Evolutionary conservation across 176 grass and related monocot genomes (phyloP).

Genomic region (Luzula sylvatica): DNA sequence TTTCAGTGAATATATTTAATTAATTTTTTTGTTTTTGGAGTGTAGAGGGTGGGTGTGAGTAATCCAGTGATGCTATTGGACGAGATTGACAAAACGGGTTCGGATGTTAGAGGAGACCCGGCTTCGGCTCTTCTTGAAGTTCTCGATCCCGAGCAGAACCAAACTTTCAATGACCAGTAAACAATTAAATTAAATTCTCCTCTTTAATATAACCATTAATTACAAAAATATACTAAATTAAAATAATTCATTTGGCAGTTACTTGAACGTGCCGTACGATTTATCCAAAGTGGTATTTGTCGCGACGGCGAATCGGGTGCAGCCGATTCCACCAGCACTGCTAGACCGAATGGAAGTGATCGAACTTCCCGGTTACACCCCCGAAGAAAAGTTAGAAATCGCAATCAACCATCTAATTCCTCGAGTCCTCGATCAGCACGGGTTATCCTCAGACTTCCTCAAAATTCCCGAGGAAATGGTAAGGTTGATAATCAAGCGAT

Average conservation of each 20-base stretch:
- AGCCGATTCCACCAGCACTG: conserved; percentile 81
- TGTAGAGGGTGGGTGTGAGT: conserved; percentile 88
- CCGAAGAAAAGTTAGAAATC: conserved; percentile 97
- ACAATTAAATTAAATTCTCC: conserved; percentile 23
- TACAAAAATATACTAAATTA: background rate
- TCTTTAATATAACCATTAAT: conserved; percentile 9
- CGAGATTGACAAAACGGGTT: conserved; percentile 99
- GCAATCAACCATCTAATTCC: conserved; percentile 97
- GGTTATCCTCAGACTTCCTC: conserved; percentile 70
- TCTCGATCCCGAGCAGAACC: conserved; percentile 96
- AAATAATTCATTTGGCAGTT: too few species aligned
- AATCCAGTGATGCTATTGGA: conserved; percentile 99
- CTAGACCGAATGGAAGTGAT: conserved; percentile 98
- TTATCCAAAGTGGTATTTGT: conserved; percentile 96
- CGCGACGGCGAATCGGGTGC: conserved; percentile 86
- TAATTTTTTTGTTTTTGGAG: background rate
- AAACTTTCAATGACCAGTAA: conserved; percentile 98
- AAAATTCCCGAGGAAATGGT: conserved; percentile 92
- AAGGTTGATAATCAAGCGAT: conserved; percentile 79
- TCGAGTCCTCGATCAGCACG: conserved; percentile 91
- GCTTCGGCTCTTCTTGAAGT: conserved; percentile 98
- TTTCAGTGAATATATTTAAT: background rate
- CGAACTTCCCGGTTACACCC: conserved; percentile 93
- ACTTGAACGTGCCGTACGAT: conserved; percentile 72
- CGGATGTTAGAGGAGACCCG: conserved; percentile 92